These are phyloP conservation scores for Desmodesmus armatus DNA, from an alignment of 139 green algal species.

Conservation along the genomic window DNA sequence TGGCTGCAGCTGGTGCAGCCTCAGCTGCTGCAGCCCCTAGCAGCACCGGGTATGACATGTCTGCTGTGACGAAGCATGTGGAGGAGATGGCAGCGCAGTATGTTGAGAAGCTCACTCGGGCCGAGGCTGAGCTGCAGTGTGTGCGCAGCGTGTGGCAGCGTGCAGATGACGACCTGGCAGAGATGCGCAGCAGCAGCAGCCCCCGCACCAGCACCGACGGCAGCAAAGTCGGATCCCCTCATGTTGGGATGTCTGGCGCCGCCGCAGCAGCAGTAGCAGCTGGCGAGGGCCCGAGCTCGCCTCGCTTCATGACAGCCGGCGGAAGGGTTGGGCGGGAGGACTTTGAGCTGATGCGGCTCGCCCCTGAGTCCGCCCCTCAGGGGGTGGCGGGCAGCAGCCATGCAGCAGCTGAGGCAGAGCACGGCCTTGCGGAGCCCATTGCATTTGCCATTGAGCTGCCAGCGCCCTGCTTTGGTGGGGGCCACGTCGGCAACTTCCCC, in stretches of 20 bases:
- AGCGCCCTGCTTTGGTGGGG: constrained; percentile 11
- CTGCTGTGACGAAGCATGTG: constrained; percentile 8
- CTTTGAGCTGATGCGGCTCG: neutral
- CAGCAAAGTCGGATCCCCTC: too few relatives aligned
- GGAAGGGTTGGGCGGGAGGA: too few relatives aligned
- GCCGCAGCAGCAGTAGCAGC: neutral
- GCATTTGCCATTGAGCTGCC: constrained; percentile 19
- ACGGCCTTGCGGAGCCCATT: neutral
- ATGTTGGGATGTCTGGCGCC: neutral
- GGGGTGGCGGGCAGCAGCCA: constrained; percentile 20
- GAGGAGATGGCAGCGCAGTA: constrained; percentile 42
- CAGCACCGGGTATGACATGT: constrained; percentile 7
- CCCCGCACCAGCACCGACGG: neutral
- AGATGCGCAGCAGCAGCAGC: neutral
- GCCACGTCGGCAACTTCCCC: too few relatives aligned
- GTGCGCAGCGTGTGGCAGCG: constrained; percentile 30
- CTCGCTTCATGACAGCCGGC: too few relatives aligned
- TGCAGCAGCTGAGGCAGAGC: constrained; percentile 23
- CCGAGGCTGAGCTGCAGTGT: constrained; percentile 14
- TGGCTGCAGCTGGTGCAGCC: neutral
- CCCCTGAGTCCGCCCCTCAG: neutral
- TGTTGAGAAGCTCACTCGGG: neutral
- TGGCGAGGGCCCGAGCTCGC: too few relatives aligned
- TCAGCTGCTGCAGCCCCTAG: neutral
- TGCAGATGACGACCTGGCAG: constrained; percentile 32